phyloP scores from a whole-genome alignment of 306 rosid genomes.

The Adenanthera pavonina region DNA sequence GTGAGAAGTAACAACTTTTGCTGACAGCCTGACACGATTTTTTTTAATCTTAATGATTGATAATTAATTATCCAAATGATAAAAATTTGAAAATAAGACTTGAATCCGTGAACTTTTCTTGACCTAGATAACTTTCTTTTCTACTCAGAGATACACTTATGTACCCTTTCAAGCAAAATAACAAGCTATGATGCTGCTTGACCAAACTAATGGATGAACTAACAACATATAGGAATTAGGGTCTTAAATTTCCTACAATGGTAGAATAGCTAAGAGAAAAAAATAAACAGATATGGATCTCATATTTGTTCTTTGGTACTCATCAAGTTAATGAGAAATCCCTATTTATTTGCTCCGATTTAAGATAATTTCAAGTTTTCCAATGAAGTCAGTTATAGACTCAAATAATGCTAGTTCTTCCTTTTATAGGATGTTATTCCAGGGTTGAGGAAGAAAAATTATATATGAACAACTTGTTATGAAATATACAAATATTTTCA shows the following conservation, averaged over 20 bases:
- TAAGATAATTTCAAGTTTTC: background rate
- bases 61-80: background rate
- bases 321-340: too few species aligned
- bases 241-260: too few species aligned
- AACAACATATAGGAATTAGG: too few species aligned
- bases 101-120: background rate
- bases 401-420: background rate
- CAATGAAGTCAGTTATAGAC: background rate
- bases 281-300: too few species aligned
- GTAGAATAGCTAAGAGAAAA: too few species aligned
- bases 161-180: background rate
- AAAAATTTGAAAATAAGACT: background rate
- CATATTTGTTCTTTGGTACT: too few species aligned
- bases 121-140: background rate
- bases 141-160: background rate
- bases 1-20: background rate
- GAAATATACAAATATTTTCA: background rate
- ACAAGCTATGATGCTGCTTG: background rate
- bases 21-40: background rate
- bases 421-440: background rate
- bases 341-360: too few species aligned
- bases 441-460: background rate
- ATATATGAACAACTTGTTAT: background rate
- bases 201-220: background rate
- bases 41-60: too few species aligned